Evolutionary conservation across 768 basidiomycete species (phyloP).

Genomic region (Pisolithus sp.): DNA sequence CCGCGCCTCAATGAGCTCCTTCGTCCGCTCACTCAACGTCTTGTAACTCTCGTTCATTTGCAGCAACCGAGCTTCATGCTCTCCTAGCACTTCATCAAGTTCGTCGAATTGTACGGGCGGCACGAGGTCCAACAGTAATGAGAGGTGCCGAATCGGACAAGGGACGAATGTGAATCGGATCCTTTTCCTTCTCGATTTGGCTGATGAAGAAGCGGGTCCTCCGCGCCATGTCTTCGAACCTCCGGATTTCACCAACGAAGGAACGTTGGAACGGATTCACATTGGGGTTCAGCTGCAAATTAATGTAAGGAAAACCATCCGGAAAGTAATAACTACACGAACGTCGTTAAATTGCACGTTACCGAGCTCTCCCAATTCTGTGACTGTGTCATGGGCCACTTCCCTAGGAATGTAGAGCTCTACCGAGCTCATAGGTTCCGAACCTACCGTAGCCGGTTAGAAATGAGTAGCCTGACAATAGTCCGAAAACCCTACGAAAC

Average conservation of each 20-base stretch:
- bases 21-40: slow-evolving; percentile 74
- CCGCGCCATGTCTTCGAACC: slow-evolving; percentile 93
- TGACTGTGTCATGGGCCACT: slow-evolving; percentile 94
- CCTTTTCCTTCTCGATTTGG: slow-evolving; percentile 84
- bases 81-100: slow-evolving; percentile 77
- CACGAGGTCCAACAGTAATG: slow-evolving; percentile 85
- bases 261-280: slow-evolving; percentile 98
- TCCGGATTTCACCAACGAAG: slow-evolving; percentile 92
- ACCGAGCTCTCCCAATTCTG: slow-evolving; percentile 91
- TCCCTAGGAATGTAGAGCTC: slow-evolving; percentile 97
- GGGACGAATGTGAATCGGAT: slow-evolving; percentile 75
- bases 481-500: slow-evolving; percentile 52
- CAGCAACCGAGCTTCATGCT: slow-evolving; percentile 76
- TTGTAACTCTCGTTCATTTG: slow-evolving; percentile 96
- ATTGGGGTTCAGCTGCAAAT: slow-evolving; percentile 76
- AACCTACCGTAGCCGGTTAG: slow-evolving; percentile 46
- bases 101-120: slow-evolving; percentile 92
- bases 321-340: slow-evolving; percentile 24
- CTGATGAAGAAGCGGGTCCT: slow-evolving; percentile 83
- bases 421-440: slow-evolving; percentile 96
- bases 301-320: slow-evolving; percentile 3
- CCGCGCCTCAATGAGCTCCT: slow-evolving; percentile 88
- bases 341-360: slow-evolving; percentile 98
- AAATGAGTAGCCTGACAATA: background rate
- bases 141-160: slow-evolving; percentile 82